phyloP scores from a whole-genome alignment of 75 land plant genomes.

The Gnetum montanum region DNA sequence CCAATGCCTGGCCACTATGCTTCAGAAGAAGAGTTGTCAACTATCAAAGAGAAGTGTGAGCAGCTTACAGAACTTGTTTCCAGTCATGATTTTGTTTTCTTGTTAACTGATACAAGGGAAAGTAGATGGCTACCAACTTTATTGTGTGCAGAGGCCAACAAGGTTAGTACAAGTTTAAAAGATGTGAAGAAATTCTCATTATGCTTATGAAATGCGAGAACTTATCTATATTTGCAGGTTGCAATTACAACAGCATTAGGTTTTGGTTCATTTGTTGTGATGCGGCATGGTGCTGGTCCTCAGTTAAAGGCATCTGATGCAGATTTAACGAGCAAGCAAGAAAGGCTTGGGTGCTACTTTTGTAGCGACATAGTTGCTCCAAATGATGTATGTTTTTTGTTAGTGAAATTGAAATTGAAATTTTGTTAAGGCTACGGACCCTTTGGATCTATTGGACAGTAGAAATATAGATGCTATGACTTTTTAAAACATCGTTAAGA shows the following conservation, averaged over 20 bases:
- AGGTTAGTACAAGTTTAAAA: conserved; percentile 32
- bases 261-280: conserved; percentile 92
- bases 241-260: conserved; percentile 94
- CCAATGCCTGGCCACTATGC: conserved; percentile 98
- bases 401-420: conserved; percentile 80
- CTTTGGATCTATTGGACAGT: no score
- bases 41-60: conserved; percentile 53
- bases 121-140: conserved; percentile 98
- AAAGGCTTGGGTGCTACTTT: conserved; percentile 90
- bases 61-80: conserved; percentile 51
- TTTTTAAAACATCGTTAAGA: no score
- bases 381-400: conserved; percentile 56
- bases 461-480: no score
- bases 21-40: conserved; percentile 27
- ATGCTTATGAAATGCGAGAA: neutral
- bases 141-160: conserved; percentile 77
- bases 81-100: conserved; percentile 83
- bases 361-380: conserved; percentile 99
- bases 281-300: conserved; percentile 93
- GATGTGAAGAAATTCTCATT: neutral
- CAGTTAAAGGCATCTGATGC: conserved; percentile 9
- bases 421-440: no score
- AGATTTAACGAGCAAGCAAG: conserved; percentile 7
- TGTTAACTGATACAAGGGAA: conserved; percentile 96
- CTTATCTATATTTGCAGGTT: conserved; percentile 39